phyloP scores from a whole-genome alignment of 202 grass and related monocot species.

The Elaeis oleifera region DNA sequence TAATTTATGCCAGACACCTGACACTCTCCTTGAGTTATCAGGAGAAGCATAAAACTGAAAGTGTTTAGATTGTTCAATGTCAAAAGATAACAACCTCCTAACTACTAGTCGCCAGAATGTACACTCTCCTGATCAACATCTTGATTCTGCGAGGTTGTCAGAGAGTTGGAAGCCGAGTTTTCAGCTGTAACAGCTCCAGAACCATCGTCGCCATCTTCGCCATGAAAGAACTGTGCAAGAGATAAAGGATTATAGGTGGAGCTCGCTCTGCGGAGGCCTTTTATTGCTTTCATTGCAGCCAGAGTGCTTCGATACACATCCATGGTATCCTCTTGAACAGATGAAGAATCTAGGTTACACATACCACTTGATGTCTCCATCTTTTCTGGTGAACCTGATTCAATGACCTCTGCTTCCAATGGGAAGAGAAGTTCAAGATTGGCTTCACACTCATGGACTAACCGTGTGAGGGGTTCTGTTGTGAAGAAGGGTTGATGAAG shows the following conservation, averaged over 20 bases:
- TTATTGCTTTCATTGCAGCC: conserved; percentile 79
- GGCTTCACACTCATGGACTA: conserved; percentile 86
- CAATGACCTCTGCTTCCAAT: conserved; percentile 71
- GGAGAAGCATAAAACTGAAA: conserved; percentile 7
- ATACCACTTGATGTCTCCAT: conserved; percentile 4
- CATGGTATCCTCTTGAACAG: conserved; percentile 32
- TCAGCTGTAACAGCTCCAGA: conserved; percentile 75
- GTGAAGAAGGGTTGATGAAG: conserved; percentile 94
- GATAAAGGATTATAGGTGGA: conserved; percentile 84
- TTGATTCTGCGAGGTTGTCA: conserved; percentile 1
- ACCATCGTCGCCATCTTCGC: conserved; percentile 54
- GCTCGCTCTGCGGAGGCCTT: conserved; percentile 73
- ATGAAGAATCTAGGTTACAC: conserved; percentile 22
- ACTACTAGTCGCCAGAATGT: conserved; percentile 29
- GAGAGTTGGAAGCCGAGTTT: neutral
- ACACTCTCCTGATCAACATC: conserved; percentile 35
- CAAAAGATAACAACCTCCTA: neutral
- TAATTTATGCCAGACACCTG: neutral
- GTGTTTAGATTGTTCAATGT: conserved; percentile 21
- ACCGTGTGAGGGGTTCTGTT: conserved; percentile 65
- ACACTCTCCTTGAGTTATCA: neutral
- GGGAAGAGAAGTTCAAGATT: conserved; percentile 90
- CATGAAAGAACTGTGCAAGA: conserved; percentile 71
- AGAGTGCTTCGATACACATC: conserved; percentile 81
- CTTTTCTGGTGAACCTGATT: conserved; percentile 50